Evolutionary conservation across 768 basidiomycete species (phyloP).

Genomic region (Leccinum imitatum): DNA sequence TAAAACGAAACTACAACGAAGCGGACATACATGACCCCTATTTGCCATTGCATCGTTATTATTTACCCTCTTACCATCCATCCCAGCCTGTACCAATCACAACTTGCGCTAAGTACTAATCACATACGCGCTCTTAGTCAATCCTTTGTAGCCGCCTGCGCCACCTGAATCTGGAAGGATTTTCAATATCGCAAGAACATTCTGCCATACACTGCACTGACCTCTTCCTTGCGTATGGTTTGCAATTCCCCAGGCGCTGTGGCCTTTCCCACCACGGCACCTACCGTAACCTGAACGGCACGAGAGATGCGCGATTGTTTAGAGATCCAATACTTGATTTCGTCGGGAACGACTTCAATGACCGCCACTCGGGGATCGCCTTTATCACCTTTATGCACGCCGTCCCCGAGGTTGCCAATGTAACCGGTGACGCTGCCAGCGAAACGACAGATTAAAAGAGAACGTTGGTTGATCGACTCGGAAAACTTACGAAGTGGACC

Average conservation of each 20-base stretch:
- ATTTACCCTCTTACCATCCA: slow-evolving; percentile 18
- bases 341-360: slow-evolving; percentile 76
- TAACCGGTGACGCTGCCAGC: slow-evolving; percentile 59
- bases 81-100: slow-evolving; percentile 5
- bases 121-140: slow-evolving; percentile 8
- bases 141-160: slow-evolving; percentile 10
- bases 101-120: not conserved
- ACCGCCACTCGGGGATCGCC: slow-evolving; percentile 77
- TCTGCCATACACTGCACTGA: slow-evolving; percentile 31
- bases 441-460: not conserved
- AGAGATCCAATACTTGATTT: slow-evolving; percentile 81
- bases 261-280: slow-evolving; percentile 59
- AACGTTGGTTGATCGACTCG: not conserved
- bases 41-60: not conserved
- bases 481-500: slow-evolving; percentile 49
- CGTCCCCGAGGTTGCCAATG: slow-evolving; percentile 87
- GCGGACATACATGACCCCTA: slow-evolving; percentile 12
- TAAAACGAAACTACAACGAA: slow-evolving; percentile 19
- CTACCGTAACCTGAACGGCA: slow-evolving; percentile 56
- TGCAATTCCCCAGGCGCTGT: slow-evolving; percentile 74
- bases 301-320: slow-evolving; percentile 59
- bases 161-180: slow-evolving; percentile 19
- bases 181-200: not conserved
- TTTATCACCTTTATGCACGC: slow-evolving; percentile 77
- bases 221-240: slow-evolving; percentile 74